Base-by-base conservation (phyloP, 2,329 filamentous ascomycete species). In the Chaetomiaceae sp. region DNA sequence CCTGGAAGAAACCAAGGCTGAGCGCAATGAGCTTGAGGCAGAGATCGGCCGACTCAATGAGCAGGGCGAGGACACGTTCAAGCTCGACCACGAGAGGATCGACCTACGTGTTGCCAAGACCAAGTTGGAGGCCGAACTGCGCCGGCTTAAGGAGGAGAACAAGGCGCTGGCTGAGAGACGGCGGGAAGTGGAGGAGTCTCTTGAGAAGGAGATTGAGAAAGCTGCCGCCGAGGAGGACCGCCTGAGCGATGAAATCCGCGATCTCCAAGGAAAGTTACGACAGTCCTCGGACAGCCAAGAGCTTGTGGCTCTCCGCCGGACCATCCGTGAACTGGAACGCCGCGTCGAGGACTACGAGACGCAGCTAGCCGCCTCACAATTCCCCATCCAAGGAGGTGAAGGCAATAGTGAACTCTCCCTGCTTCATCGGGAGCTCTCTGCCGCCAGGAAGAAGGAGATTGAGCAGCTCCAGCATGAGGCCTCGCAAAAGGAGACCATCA, bases 61-160 rank as follows among this genome's bases (percentile, higher is more conserved):
- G 34, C 76, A 79, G 50, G 80, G 79, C 44, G 77, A 77, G 50
- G 80, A 84, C 53, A 80, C 77, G 1, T 77, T 81, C 60, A 78
- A 77, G 11, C 66, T 86, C 41, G 85, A 89, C 59, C 80, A 84
- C 56, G 86, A 89, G 63, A 83, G 85, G 58, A 71, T 86, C 41
- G 84, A 89, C 49, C 72, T 89, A 21, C 81, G 84, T 16, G 82
- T 83, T 25, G 71, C 80, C n/a, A 86, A 85, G 64, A 71, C 83
- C 57, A 85, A 83, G 62, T 75, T 88, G 16, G 86, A 89, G 58
- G 78, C 74, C 55, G 86, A 89, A 62, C 73, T 87, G 14, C 80
- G 82, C 37, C 76, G 83, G 11, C 71, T 88, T 14, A 80, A 75
- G 47, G 82, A 86, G 8, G 85, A 89, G 64, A 85, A 83, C 61